Percentiles rank a stretch among this genome's conserved stretches.
Evolutionary conservation across 352 stramenopile genomes (phyloP).

Genomic region (Detonula confervacea): DNA sequence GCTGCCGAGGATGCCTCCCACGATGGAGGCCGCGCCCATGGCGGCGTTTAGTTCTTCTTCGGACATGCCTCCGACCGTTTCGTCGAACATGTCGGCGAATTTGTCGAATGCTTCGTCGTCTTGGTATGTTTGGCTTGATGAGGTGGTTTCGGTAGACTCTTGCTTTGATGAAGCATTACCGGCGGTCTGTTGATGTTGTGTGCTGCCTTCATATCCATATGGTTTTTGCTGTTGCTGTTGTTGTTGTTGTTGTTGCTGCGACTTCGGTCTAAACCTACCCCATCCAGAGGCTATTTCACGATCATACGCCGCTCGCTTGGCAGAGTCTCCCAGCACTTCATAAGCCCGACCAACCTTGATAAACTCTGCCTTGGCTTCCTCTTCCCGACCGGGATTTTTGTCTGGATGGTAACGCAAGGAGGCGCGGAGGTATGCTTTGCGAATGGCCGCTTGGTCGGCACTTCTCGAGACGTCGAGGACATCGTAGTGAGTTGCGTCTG

Average conservation of each 20-base stretch:
- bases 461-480: slow-evolving; percentile 87
- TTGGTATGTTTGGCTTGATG: too few relatives aligned
- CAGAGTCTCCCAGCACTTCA: slow-evolving; percentile 59
- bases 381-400: slow-evolving; percentile 89
- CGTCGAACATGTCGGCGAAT: slow-evolving; percentile 75
- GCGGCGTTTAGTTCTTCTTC: slow-evolving; percentile 70
- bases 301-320: slow-evolving; percentile 65
- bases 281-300: slow-evolving; percentile 44
- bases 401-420: slow-evolving; percentile 78
- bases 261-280: slow-evolving; percentile 6
- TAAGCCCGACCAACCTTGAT: slow-evolving; percentile 69
- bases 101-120: slow-evolving; percentile 50
- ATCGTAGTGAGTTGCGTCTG: slow-evolving; percentile 67
- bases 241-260: background rate
- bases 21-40: slow-evolving; percentile 54
- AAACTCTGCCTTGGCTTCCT: slow-evolving; percentile 70
- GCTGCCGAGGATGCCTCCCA: slow-evolving; percentile 65
- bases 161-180: too few relatives aligned
- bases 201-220: too few relatives aligned
- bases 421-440: slow-evolving; percentile 86
- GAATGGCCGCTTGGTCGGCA: slow-evolving; percentile 90
- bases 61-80: slow-evolving; percentile 67
- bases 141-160: too few relatives aligned
- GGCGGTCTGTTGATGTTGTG: too few relatives aligned
- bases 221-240: background rate